Evolutionary conservation across 176 grass and related monocot species (phyloP), one percentile per base, ranked within the genome.

Genomic region (Oryza longistaminata): DNA sequence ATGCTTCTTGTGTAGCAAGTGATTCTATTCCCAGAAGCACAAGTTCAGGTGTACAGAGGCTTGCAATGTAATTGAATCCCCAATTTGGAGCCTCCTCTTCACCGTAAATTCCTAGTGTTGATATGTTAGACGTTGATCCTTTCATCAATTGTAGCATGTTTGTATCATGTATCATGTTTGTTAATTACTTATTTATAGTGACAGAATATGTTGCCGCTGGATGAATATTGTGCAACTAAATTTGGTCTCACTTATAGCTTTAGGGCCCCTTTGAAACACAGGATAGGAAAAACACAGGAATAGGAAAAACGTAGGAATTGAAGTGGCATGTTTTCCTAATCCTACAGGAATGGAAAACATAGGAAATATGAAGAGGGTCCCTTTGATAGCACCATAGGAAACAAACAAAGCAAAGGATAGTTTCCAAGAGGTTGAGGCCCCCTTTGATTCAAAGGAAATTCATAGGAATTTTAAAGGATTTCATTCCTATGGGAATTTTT

Each of bases 91-190:
- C 39, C 78, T 73, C 80, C 35, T 49, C 13, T 19, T 74, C 61
- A 31, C 48, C 74, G 69, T 87, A 87, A 79, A 90, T 90, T 83
- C 74, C 74, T 87, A 74, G 46, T 37, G 79, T 39, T 74, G 55
- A 78, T 35, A 86, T 86, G 58, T 52, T 86, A 58, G 79, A 78
- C 61, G 78, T 24, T 24, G 21, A 62, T 62, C 58, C 58, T 62
- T 60, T 40, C 35, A n/a, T 86, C 71, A 26, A 60, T 39, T 68
- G 58, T 66, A 82, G 45, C 48, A 37, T 48, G 45, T 79, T 50
- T 15, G 65, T 43, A 11, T 76, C 52, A 9, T 66, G 75, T 83
- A n/a, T 83, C 68, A 2, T n/a, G 66, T 73, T 79, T 45, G 48
- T 83, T 58, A 58, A 21, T 58, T 58, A 58, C 4, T 58, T 71